phyloP scores from a whole-genome alignment of 352 stramenopile species.

The Phytophthora uliginosa region DNA sequence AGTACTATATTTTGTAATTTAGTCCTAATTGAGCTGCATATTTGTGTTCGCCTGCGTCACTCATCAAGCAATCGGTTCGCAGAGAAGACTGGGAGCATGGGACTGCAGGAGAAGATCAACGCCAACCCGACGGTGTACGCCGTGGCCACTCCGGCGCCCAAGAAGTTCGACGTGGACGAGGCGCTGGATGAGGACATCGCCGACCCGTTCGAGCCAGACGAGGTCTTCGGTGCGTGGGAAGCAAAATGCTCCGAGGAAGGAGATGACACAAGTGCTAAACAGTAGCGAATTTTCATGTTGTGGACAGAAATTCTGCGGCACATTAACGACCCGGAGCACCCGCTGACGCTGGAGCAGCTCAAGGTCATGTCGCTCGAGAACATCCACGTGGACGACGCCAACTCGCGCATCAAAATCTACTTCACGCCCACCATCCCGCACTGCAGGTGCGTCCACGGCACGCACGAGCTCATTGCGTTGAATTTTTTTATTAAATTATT shows the following conservation, averaged over 20 bases:
- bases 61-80: conserved; percentile 18
- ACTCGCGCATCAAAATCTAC: conserved; percentile 83
- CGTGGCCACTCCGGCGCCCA: conserved; percentile 57
- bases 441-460: conserved; percentile 82
- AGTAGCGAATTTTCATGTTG: background rate
- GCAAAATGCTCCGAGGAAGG: background rate
- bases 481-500: too few species aligned
- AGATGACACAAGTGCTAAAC: conserved; percentile 3
- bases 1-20: conserved; percentile 32
- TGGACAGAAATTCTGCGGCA: conserved; percentile 83
- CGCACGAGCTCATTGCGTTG: too few species aligned
- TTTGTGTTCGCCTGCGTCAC: conserved; percentile 8
- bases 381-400: conserved; percentile 88
- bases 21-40: background rate
- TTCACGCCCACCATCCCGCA: conserved; percentile 98
- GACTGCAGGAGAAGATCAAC: conserved; percentile 88
- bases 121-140: conserved; percentile 91
- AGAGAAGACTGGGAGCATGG: conserved; percentile 43
- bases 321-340: conserved; percentile 95
- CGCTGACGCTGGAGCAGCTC: conserved; percentile 94
- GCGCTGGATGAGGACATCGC: conserved; percentile 68
- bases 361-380: conserved; percentile 95
- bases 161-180: conserved; percentile 77
- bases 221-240: conserved; percentile 82
- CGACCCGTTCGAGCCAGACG: conserved; percentile 85